Base-by-base conservation (phyloP, 2,329 filamentous ascomycete genomes). In the Corinectria fuckeliana region DNA sequence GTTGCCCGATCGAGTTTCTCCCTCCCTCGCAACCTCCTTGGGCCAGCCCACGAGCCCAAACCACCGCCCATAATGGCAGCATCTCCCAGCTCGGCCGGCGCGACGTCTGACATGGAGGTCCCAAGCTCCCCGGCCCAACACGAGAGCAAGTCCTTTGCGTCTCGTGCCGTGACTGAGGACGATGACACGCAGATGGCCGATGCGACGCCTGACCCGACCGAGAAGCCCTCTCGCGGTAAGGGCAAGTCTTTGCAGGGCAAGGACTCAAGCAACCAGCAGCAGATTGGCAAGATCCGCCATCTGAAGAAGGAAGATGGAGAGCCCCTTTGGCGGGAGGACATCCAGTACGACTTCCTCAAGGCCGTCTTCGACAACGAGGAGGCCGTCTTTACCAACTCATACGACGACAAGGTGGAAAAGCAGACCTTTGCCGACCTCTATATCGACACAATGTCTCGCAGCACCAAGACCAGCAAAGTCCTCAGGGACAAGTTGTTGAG, bases 391-490 rank as follows among this genome's bases (percentile, higher is more conserved):
- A 96, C 92, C 72, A 96, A 96, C 74, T 91, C 91, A 75, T 96
- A 94, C 75, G 93, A 97, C 25, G 68, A 75, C 81, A 3, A 76
- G 80, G 6, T 74, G 70, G 48, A 72, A 57, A 88, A 89, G 71
- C 88, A 91, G 71, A 91, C 86, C 66, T 99, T 99, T 75, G 93
- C 95, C 61, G 93, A 98, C 75, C 87, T 99, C 61, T 99, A 99
- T 78, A 94, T 99, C 71, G 95, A 98, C 77, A 94, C 95, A 61
- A 98, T 99, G 94, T 93, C 95, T 3, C 88, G 93, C 76, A 99
- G 95, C 80, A 97, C 92, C 83, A 99, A 99, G 82, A 98, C 94
- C 25, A 98, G 95, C 83, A 98, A 98, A 79, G 95, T 99, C 49
- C 83, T 99, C 64, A 92, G 96, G 76, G 95, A 99, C 77, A 98